These are phyloP conservation scores for Pyrus betulifolia DNA, from an alignment of 306 rosid genomes.

Conservation along the genomic window DNA sequence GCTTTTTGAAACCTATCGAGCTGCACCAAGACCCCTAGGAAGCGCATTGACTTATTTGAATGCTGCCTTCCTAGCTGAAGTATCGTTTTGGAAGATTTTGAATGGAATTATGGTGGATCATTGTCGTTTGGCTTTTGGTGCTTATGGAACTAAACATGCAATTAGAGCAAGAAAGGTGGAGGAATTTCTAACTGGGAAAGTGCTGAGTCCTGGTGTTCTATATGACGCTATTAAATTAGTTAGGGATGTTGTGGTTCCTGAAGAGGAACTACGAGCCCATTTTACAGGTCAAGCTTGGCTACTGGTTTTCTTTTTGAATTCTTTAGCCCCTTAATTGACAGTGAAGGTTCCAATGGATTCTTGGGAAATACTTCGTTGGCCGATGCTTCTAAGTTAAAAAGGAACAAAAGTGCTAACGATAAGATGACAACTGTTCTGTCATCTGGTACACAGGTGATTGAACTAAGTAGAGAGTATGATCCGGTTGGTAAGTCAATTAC, in stretches of 20 bases:
- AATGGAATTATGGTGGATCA: slow-evolving; percentile 33
- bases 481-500: slow-evolving; percentile 66
- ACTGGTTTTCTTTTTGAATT: slow-evolving; percentile 67
- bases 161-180: slow-evolving; percentile 67
- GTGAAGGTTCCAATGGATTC: slow-evolving; percentile 13
- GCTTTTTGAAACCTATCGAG: slow-evolving; percentile 70
- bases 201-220: slow-evolving; percentile 37
- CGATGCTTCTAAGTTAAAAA: slow-evolving; percentile 14
- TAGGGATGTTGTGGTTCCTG: slow-evolving; percentile 41
- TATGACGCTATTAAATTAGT: slow-evolving; percentile 50
- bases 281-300: slow-evolving; percentile 76
- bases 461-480: slow-evolving; percentile 35
- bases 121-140: slow-evolving; percentile 74
- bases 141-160: slow-evolving; percentile 60
- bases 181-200: slow-evolving; percentile 54
- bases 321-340: slow-evolving; percentile 45
- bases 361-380: slow-evolving; percentile 3
- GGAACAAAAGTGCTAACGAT: slow-evolving; percentile 18
- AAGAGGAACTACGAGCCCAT: slow-evolving; percentile 41
- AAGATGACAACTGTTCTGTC: slow-evolving; percentile 37
- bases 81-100: slow-evolving; percentile 41
- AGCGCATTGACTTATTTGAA: slow-evolving; percentile 68
- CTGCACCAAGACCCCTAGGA: slow-evolving; percentile 83
- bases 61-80: slow-evolving; percentile 70
- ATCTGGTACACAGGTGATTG: slow-evolving; percentile 57